These are phyloP conservation scores for Physaria fendleri DNA, from an alignment of 345 rosid species.

Conservation along the genomic window DNA sequence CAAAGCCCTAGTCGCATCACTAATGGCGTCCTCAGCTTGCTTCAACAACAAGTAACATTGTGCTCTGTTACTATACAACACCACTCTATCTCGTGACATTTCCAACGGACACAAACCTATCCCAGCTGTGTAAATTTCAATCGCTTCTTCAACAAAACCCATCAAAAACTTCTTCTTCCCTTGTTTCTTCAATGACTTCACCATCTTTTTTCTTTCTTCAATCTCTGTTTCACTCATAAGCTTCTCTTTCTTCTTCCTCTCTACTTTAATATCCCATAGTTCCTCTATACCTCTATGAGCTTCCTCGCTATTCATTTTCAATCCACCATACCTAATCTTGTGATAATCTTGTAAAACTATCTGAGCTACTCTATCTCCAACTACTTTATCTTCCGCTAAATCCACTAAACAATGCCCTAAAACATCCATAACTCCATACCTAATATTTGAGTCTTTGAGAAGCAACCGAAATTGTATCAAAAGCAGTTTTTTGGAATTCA, in stretches of 20 bases:
- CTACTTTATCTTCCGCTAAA: slow-evolving; percentile 46
- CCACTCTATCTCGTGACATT: slow-evolving; percentile 53
- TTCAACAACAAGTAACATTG: slow-evolving; percentile 60
- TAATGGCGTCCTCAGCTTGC: slow-evolving; percentile 50
- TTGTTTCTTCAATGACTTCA: slow-evolving; percentile 43
- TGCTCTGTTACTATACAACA: slow-evolving; percentile 68
- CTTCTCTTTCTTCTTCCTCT: slow-evolving; percentile 55
- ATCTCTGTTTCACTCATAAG: slow-evolving; percentile 52
- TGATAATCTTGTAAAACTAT: slow-evolving; percentile 52
- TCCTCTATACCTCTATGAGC: slow-evolving; percentile 39
- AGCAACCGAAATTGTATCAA: slow-evolving; percentile 55
- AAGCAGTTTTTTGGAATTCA: slow-evolving; percentile 56
- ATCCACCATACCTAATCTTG: slow-evolving; percentile 45
- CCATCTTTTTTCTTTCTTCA: slow-evolving; percentile 38
- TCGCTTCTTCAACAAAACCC: slow-evolving; percentile 43
- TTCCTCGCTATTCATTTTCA: slow-evolving; percentile 40
- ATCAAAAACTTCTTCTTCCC: slow-evolving; percentile 55
- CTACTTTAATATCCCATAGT: slow-evolving; percentile 67
- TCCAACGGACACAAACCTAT: slow-evolving; percentile 50
- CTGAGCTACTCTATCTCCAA: slow-evolving; percentile 53
- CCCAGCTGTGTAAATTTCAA: slow-evolving; percentile 42
- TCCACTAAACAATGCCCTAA: slow-evolving; percentile 48
- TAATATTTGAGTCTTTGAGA: slow-evolving; percentile 54
- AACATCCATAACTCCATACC: slow-evolving; percentile 43
- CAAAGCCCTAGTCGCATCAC: slow-evolving; percentile 77